A percentile compares a stretch with the other conserved stretches of the same genome.
Evolutionary conservation across 1,284 basidiomycete species (phyloP).

Genomic region (Agroathelia rolfsii): DNA sequence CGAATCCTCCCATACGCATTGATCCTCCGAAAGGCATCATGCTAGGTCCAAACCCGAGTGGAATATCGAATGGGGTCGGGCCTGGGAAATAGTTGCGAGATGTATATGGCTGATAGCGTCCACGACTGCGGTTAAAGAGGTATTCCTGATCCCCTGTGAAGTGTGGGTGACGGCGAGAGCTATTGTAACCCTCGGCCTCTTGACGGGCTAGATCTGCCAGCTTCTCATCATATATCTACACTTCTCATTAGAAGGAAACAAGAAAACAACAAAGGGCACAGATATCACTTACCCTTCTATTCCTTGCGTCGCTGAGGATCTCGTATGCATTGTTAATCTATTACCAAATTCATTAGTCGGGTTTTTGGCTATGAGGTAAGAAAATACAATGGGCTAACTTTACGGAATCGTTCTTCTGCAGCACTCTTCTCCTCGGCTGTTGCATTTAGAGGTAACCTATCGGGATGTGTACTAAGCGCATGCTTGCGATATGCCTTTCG

Average conservation of each 20-base stretch:
- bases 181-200: constrained; percentile 13
- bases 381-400: constrained; percentile 18
- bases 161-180: constrained; percentile 17
- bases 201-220: constrained; percentile 66
- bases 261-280: constrained; percentile 7
- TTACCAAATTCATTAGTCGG: constrained; percentile 1
- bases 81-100: constrained; percentile 14
- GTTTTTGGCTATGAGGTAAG: neutral
- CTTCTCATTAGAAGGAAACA: constrained; percentile 3
- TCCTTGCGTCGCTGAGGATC: constrained; percentile 35
- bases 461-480: constrained; percentile 51
- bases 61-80: constrained; percentile 5
- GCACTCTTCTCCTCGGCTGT: constrained; percentile 28
- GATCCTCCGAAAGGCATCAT: too few relatives aligned
- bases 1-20: constrained; percentile 9
- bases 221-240: constrained; percentile 56
- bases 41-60: too few relatives aligned
- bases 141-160: too few relatives aligned
- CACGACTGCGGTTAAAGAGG: constrained; percentile 15
- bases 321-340: constrained; percentile 46
- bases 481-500: constrained; percentile 54
- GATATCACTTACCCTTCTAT: constrained; percentile 26
- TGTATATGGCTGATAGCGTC: constrained; percentile 19
- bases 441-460: constrained; percentile 31
- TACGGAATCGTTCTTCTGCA: constrained; percentile 37